Conservation (phyloP, 2,329 filamentous ascomycete species). For the Fusarium heterosporum region DNA sequence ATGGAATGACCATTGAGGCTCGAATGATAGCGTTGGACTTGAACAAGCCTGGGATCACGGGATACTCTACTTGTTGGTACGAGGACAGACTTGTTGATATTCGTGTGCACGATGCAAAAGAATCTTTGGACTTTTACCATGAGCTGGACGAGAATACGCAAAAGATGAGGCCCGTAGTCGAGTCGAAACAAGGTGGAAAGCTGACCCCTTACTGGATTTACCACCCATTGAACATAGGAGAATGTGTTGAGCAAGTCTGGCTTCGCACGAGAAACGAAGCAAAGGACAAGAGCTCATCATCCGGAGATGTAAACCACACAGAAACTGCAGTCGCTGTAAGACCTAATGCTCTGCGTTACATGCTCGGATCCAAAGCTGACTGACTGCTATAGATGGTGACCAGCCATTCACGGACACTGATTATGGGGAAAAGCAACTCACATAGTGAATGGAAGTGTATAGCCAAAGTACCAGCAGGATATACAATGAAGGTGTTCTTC, state of each 20-base stretch:
- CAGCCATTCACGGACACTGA: slow-evolving; percentile 13
- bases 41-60: slow-evolving; percentile 12
- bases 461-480: background rate
- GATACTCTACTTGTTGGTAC: slow-evolving; percentile 30
- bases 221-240: slow-evolving; percentile 4
- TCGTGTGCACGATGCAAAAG: slow-evolving; percentile 7
- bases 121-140: slow-evolving; percentile 16
- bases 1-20: slow-evolving; percentile 1
- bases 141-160: background rate
- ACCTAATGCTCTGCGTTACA: background rate
- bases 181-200: background rate
- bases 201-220: slow-evolving; percentile 10
- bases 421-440: background rate
- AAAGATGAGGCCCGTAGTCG: background rate
- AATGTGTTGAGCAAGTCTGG: slow-evolving; percentile 29
- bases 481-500: slow-evolving; percentile 1
- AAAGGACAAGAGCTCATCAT: background rate
- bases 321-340: slow-evolving; percentile 19
- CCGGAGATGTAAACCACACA: background rate
- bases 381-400: slow-evolving; percentile 15
- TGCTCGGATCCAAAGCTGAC: slow-evolving; percentile 9
- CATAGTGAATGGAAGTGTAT: slow-evolving; percentile 17
- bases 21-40: slow-evolving; percentile 21
- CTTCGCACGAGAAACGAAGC: background rate
- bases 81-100: slow-evolving; percentile 6